phyloP scores from a whole-genome alignment of 371 early-diverging fungal species.

The Funneliformis caledonium region DNA sequence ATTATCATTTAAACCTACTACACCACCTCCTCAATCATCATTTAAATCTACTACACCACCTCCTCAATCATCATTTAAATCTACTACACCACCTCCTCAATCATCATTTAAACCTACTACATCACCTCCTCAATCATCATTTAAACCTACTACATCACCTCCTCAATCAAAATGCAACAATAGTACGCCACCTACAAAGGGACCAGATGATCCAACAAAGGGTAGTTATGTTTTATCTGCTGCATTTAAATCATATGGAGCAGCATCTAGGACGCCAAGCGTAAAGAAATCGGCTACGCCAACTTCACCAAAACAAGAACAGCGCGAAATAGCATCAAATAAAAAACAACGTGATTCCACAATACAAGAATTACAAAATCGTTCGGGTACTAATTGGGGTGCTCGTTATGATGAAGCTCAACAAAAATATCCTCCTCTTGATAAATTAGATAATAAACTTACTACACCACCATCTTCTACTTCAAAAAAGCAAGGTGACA shows the following conservation, averaged over 20 bases:
- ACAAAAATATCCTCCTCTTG: conserved; percentile 10
- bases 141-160: background rate
- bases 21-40: background rate
- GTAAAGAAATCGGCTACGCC: background rate
- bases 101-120: background rate
- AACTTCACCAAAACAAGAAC: background rate
- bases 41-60: conserved; percentile 8
- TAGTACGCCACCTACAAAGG: background rate
- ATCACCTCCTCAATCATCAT: background rate
- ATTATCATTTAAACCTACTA: conserved; percentile 23
- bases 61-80: background rate
- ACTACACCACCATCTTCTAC: background rate
- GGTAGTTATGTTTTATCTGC: conserved; percentile 31
- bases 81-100: background rate
- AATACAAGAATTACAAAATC: background rate
- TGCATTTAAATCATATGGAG: conserved; percentile 21
- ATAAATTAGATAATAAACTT: background rate
- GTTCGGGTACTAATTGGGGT: background rate
- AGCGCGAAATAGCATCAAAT: background rate
- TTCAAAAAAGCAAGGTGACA: background rate
- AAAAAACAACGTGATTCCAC: conserved; percentile 4
- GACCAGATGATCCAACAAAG: background rate
- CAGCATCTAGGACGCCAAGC: background rate
- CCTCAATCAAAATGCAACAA: background rate
- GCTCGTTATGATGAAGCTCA: conserved; percentile 11